Percentiles rank a stretch among this genome's conserved stretches.
Conservation (phyloP, 2,329 filamentous ascomycete species). For the Mycosphaerella arachidis region DNA sequence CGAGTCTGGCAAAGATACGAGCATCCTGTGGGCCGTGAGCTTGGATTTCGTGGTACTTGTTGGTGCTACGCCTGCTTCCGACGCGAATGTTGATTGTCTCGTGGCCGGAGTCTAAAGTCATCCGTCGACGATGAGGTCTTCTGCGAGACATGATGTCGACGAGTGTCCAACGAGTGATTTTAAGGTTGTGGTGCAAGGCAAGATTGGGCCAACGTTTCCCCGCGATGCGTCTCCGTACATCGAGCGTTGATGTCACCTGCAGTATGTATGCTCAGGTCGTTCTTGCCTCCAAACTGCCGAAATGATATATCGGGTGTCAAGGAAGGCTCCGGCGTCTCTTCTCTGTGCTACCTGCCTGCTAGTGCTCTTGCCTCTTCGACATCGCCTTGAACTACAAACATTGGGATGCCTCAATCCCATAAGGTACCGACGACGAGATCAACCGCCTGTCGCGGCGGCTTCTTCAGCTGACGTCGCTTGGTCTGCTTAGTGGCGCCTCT, state of each 20-base stretch:
- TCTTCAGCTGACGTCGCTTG: neutral
- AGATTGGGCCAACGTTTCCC: neutral
- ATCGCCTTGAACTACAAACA: neutral
- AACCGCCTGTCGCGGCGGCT: neutral
- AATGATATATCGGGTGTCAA: neutral
- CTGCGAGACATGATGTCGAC: conserved; percentile 10
- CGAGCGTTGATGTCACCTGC: neutral
- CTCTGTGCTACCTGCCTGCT: neutral
- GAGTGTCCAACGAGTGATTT: neutral
- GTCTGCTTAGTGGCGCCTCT: neutral
- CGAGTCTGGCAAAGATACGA: conserved; percentile 27
- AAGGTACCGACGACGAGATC: neutral
- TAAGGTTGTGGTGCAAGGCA: neutral
- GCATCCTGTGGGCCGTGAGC: conserved; percentile 26
- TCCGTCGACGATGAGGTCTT: conserved; percentile 21
- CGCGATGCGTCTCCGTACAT: neutral
- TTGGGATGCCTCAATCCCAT: neutral
- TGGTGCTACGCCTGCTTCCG: conserved; percentile 27
- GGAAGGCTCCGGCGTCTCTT: neutral
- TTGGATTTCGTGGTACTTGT: conserved; percentile 28
- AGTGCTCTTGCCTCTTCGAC: neutral
- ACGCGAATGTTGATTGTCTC: conserved; percentile 29
- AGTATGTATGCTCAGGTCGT: neutral
- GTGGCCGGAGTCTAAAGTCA: conserved; percentile 20
- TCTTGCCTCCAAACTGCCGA: neutral